phyloP scores from a whole-genome alignment of 345 rosid species.

The Lepidium africanum region DNA sequence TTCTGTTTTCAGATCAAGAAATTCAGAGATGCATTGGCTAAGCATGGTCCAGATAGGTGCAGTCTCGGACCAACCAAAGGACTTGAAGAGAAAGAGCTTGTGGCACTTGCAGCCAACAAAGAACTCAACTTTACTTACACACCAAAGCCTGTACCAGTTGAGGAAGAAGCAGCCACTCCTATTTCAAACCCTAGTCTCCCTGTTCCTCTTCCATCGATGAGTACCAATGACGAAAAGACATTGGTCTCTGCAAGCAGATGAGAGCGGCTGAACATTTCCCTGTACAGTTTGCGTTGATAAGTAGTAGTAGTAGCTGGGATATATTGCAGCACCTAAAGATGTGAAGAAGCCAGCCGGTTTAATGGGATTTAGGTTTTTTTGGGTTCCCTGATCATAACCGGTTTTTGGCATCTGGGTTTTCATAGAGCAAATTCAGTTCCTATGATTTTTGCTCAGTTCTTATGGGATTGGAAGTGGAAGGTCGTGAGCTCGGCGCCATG shows the following conservation, averaged over 20 bases:
- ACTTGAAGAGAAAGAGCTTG: conserved; percentile 83
- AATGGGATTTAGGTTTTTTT: conserved; percentile 15
- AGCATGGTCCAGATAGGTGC: conserved; percentile 69
- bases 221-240: neutral
- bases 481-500: neutral
- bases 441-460: conserved; percentile 12
- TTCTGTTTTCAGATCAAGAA: conserved; percentile 61
- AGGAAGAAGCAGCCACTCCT: conserved; percentile 10
- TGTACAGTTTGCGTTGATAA: conserved; percentile 20
- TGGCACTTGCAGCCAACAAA: conserved; percentile 77
- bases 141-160: conserved; percentile 31
- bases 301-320: conserved; percentile 5
- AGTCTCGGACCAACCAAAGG: conserved; percentile 80
- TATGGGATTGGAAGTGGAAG: neutral
- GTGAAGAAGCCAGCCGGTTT: conserved; percentile 21
- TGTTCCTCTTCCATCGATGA: conserved; percentile 16
- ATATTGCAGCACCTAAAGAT: conserved; percentile 5
- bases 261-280: neutral
- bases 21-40: conserved; percentile 84
- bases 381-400: conserved; percentile 9
- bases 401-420: neutral
- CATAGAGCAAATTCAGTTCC: conserved; percentile 3
- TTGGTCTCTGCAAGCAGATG: conserved; percentile 24
- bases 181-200: neutral
- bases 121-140: conserved; percentile 69